Percentiles rank a stretch among this genome's conserved stretches.
phyloP scores from a whole-genome alignment of 768 basidiomycete genomes.

The Hemileccinum impolitum region DNA sequence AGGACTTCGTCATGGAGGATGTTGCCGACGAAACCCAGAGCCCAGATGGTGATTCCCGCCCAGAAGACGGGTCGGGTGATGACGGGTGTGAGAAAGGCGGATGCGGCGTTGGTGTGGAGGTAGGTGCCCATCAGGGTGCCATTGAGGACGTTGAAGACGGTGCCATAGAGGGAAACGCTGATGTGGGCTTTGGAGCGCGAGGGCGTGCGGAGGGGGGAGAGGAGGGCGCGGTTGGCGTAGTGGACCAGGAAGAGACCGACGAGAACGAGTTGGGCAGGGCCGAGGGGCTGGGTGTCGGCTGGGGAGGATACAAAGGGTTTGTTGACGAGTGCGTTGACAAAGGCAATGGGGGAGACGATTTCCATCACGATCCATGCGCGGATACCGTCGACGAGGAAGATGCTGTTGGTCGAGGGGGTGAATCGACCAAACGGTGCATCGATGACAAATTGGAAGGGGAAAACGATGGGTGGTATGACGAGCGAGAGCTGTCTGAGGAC shows the following conservation, averaged over 20 bases:
- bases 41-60: conserved; percentile 64
- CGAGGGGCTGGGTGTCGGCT: conserved; percentile 26
- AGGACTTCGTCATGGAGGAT: conserved; percentile 89
- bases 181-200: conserved; percentile 75
- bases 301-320: conserved; percentile 45
- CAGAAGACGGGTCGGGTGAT: conserved; percentile 49
- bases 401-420: conserved; percentile 41
- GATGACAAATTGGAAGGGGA: conserved; percentile 45
- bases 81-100: conserved; percentile 38
- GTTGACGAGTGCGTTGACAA: conserved; percentile 47
- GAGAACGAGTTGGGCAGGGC: conserved; percentile 48
- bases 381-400: conserved; percentile 57
- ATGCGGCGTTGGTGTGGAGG: conserved; percentile 56
- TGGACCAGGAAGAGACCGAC: conserved; percentile 63
- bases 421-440: conserved; percentile 86
- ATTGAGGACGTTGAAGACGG: conserved; percentile 70
- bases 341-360: conserved; percentile 53
- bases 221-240: conserved; percentile 78
- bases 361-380: conserved; percentile 80
- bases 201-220: conserved; percentile 79
- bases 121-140: conserved; percentile 69
- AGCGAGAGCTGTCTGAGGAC: conserved; percentile 45
- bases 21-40: conserved; percentile 71
- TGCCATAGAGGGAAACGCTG: conserved; percentile 50
- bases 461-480: conserved; percentile 34